Evolutionary conservation across 306 rosid genomes (phyloP).

Genomic region (Lotus japonicus): DNA sequence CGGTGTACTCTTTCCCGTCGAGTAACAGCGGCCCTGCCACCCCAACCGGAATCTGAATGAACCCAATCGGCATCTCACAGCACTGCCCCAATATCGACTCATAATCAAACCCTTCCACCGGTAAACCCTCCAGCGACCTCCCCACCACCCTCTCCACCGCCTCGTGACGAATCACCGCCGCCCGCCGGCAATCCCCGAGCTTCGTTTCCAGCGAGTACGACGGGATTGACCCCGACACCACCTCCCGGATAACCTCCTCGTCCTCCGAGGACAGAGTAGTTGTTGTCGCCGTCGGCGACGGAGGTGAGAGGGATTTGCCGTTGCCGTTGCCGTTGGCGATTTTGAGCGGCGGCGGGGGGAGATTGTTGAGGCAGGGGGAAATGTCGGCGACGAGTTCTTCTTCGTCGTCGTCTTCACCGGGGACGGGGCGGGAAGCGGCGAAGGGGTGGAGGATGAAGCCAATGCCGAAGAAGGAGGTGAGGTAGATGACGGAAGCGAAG

Average conservation of each 20-base stretch:
- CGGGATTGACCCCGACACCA: constrained; percentile 49
- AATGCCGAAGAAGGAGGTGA: constrained; percentile 75
- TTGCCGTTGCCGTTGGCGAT: neutral
- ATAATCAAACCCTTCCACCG: constrained; percentile 68
- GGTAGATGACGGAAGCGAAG: constrained; percentile 69
- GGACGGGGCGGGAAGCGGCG: constrained; percentile 38
- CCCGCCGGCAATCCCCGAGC: constrained; percentile 58
- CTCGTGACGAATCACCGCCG: constrained; percentile 61
- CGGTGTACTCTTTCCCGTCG: constrained; percentile 59
- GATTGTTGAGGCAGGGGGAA: constrained; percentile 43
- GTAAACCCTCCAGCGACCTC: constrained; percentile 50
- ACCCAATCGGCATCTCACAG: constrained; percentile 93
- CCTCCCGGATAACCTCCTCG: constrained; percentile 50
- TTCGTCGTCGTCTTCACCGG: constrained; percentile 34
- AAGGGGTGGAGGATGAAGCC: constrained; percentile 54
- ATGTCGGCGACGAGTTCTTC: constrained; percentile 17
- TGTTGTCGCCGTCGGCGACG: neutral
- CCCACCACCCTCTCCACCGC: constrained; percentile 54
- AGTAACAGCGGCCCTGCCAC: constrained; percentile 78
- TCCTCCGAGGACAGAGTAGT: constrained; percentile 30
- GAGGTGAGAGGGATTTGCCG: neutral
- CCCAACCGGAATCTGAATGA: constrained; percentile 80
- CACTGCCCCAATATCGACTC: constrained; percentile 83
- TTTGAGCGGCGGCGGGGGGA: constrained; percentile 27
- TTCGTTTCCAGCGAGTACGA: constrained; percentile 65